These are phyloP conservation scores for Saccharomyces cerevisiae DNA, from an alignment of 805 yeast species.

Conservation along the genomic window DNA sequence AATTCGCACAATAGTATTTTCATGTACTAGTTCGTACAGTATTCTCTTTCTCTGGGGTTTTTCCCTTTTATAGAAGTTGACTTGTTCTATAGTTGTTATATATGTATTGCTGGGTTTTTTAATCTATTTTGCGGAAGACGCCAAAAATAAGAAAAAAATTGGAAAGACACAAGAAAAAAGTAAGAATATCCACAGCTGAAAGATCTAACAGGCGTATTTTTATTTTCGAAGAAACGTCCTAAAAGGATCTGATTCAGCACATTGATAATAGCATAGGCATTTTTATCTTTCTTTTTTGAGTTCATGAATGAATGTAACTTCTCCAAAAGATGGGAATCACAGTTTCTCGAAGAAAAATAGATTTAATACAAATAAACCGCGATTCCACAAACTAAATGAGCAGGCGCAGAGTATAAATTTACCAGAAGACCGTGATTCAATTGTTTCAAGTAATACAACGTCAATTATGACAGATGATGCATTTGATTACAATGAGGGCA, in stretches of 20 bases:
- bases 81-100: neutral
- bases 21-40: neutral
- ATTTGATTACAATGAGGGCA: neutral
- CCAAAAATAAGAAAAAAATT: neutral
- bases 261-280: neutral
- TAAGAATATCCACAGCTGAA: neutral
- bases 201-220: neutral
- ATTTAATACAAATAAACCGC: neutral
- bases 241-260: neutral
- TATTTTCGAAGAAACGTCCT: neutral
- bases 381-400: neutral
- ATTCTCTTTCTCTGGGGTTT: neutral
- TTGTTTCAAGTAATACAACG: slow-evolving; percentile 18
- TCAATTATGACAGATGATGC: slow-evolving; percentile 9
- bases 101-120: neutral
- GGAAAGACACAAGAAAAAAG: neutral
- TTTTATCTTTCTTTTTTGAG: neutral
- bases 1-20: neutral
- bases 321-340: neutral
- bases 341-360: neutral
- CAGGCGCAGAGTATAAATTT: neutral
- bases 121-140: neutral
- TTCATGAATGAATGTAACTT: neutral
- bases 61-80: neutral
- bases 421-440: slow-evolving; percentile 14